A percentile compares a stretch with the other conserved stretches of the same genome.
phyloP scores from a whole-genome alignment of 495 filamentous ascomycete genomes.

The Aspergillus carlsbadensis region DNA sequence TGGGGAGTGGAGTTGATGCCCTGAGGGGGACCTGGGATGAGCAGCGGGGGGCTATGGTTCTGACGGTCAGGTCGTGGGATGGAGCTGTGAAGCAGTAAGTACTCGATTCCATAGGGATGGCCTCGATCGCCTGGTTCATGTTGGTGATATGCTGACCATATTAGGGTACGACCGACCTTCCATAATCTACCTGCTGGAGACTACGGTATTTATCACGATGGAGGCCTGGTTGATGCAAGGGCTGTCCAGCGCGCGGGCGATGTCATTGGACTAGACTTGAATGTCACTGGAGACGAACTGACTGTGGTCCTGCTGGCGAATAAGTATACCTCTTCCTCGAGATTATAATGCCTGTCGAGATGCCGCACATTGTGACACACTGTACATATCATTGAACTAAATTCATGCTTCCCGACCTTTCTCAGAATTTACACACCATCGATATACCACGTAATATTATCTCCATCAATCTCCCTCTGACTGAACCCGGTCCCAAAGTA shows the following conservation, averaged over 20 bases:
- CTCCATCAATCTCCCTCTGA: neutral
- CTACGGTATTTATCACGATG: slow-evolving; percentile 1
- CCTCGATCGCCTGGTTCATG: neutral
- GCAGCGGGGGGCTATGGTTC: slow-evolving; percentile 21
- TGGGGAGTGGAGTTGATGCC: slow-evolving; percentile 32
- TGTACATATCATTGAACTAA: too few species aligned
- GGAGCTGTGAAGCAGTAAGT: slow-evolving; percentile 2
- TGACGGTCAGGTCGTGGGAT: slow-evolving; percentile 35
- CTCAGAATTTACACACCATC: neutral
- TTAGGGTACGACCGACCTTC: neutral
- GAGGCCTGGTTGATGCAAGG: neutral
- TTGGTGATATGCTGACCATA: neutral
- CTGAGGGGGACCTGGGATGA: slow-evolving; percentile 35
- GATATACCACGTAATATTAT: slow-evolving; percentile 5
- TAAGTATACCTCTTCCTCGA: neutral
- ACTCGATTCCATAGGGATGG: neutral
- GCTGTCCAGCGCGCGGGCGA: neutral
- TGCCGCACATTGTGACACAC: too few species aligned
- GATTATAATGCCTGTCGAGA: too few species aligned
- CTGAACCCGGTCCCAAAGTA: slow-evolving; percentile 50
- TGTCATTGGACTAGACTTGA: neutral
- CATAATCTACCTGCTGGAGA: neutral
- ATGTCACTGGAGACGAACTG: neutral
- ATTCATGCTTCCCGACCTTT: neutral
- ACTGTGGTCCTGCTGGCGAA: neutral